Base-by-base conservation (phyloP, 2,329 filamentous ascomycete genomes). In the Drechslerella dactyloides region DNA sequence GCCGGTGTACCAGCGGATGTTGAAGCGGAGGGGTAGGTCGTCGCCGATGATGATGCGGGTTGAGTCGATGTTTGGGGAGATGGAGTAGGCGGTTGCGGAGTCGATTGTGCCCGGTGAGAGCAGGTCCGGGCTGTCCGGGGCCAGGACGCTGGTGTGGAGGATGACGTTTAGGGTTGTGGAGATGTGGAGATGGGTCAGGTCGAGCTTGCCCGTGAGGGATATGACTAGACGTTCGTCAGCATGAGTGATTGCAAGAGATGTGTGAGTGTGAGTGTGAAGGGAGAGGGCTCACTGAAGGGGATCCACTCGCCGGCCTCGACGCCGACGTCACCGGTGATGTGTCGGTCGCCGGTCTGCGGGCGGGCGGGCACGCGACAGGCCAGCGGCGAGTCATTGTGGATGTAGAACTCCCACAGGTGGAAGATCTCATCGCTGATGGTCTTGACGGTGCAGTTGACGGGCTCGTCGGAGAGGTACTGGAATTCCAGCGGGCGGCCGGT, bases 361-460 rank as follows among this genome's bases (percentile, higher is more conserved):
- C 89, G 87, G 0, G 91, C 86, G 27, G 93, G 91, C 13, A 97
- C 86, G 58, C 94, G 93, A 81, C 94, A 99, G 61, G 91, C 88
- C 55, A 97, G 84, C 8, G 94, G 94, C 17, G 92, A 93, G 81
- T 99, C 94, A 82, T 90, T 92, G 84, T 97, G 94, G 79, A 97
- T 89, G 84, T 97, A 97, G 84, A 97, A 97, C 82, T 97, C 90
- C 82, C 93, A 88, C 57, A 93, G 85, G 81, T 94, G 90, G 83
- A 91, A 94, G 83, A 93, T 89, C 44, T 89, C 85, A 79, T 93
- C 90, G 77, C 85, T 84, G 76, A 93, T 84, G 81, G 90, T 85
- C 78, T 89, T 83, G 76, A 94, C 87, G 62, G 90, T 94, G 83
- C 90, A 94, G 82, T 93, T 93, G 76, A 91, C 81, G 79, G 96